Evolutionary conservation across 257 asterid genomes (phyloP).

Genomic region (Leptodermis oblonga): DNA sequence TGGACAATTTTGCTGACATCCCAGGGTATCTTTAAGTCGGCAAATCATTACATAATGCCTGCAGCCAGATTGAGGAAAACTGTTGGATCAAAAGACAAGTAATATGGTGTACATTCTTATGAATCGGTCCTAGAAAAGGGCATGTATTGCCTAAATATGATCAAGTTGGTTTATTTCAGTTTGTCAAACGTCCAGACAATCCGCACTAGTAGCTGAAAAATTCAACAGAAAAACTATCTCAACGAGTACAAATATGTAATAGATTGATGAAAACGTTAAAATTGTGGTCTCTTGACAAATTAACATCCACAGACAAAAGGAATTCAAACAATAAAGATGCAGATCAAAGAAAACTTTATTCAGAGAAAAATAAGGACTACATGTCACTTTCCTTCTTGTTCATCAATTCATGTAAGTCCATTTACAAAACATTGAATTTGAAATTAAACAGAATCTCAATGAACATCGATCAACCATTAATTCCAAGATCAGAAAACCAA

Average conservation of each 20-base stretch:
- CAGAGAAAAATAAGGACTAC: not conserved
- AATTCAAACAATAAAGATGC: not conserved
- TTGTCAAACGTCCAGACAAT: no score
- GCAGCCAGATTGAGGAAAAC: not conserved
- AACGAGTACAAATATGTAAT: not conserved
- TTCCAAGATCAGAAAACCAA: no score
- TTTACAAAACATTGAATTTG: not conserved
- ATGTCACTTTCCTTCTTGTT: not conserved
- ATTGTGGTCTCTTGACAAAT: not conserved
- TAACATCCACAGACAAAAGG: not conserved
- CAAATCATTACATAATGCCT: no score
- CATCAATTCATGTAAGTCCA: not conserved
- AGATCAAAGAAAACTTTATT: not conserved
- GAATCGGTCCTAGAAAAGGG: not conserved
- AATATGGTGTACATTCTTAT: not conserved
- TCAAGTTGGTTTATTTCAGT: not conserved
- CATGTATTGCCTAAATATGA: not conserved
- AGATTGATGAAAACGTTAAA: not conserved
- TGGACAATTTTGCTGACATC: no score
- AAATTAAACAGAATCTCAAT: not conserved
- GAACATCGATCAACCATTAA: no score
- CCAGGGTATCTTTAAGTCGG: no score
- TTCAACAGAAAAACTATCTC: not conserved
- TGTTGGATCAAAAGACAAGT: not conserved
- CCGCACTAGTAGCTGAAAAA: no score